Evolutionary conservation across 176 grass and related monocot genomes (phyloP).

Genomic region (Echinochloa phyllopogon): DNA sequence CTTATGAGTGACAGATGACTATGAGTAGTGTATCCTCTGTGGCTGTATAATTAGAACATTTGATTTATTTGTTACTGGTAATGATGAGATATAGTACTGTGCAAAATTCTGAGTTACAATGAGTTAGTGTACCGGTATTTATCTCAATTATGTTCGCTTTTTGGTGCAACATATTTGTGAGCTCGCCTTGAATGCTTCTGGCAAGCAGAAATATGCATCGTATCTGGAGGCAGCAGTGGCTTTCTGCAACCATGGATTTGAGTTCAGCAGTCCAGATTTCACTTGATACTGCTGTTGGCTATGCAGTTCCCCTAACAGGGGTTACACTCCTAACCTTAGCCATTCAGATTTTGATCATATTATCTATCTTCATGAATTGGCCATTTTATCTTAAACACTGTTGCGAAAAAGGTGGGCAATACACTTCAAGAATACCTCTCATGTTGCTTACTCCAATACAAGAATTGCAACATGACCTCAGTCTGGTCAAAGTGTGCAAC

Average conservation of each 20-base stretch:
- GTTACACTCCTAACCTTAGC: not conserved
- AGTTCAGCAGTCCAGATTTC: not conserved
- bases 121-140: slow-evolving; percentile 27
- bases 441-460: not conserved
- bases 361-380: not conserved
- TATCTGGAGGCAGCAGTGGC: not conserved
- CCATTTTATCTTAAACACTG: not conserved
- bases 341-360: not conserved
- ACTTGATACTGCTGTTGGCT: not conserved
- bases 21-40: slow-evolving; percentile 49
- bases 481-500: not conserved
- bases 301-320: not conserved
- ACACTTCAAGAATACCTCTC: not conserved
- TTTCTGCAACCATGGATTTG: not conserved
- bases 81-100: slow-evolving; percentile 50
- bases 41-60: slow-evolving; percentile 68
- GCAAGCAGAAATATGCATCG: not conserved
- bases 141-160: not conserved
- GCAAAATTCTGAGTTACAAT: slow-evolving; percentile 42
- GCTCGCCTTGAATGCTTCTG: not conserved
- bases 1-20: slow-evolving; percentile 53
- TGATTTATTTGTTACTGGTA: slow-evolving; percentile 64
- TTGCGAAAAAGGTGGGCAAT: not conserved
- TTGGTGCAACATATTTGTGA: slow-evolving; percentile 16
- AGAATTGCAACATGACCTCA: not conserved